Evolutionary conservation across 2,329 filamentous ascomycete species (phyloP).

Genomic region (Cladosporium halotolerans): DNA sequence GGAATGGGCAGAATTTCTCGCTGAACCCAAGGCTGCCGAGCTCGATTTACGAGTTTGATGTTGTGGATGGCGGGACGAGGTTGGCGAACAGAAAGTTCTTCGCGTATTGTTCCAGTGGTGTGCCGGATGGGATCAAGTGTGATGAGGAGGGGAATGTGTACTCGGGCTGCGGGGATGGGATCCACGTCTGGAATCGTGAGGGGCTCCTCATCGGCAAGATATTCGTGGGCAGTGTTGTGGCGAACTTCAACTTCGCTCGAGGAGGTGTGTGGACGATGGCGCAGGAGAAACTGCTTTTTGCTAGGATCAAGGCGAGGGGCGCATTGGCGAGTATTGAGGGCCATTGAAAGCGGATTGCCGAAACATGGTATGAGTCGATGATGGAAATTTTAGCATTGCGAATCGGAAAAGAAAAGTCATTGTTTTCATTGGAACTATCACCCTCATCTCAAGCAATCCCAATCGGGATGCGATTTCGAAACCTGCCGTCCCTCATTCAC

Average conservation of each 20-base stretch:
- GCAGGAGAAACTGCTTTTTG: constrained; percentile 18
- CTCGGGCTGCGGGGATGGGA: constrained; percentile 49
- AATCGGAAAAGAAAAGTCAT: no score
- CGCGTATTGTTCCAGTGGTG: constrained; percentile 46
- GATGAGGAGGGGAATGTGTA: constrained; percentile 52
- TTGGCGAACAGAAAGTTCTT: constrained; percentile 39
- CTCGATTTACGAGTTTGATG: constrained; percentile 35
- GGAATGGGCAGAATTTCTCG: constrained; percentile 19
- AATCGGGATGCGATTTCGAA: no score
- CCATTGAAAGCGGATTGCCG: background rate
- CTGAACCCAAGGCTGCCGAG: constrained; percentile 30
- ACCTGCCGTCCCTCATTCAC: no score
- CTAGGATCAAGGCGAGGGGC: constrained; percentile 13
- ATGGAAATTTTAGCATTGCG: no score
- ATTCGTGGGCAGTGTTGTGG: constrained; percentile 38
- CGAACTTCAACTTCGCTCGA: constrained; percentile 24
- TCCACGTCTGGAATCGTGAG: constrained; percentile 48
- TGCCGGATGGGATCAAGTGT: constrained; percentile 55
- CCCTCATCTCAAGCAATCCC: no score
- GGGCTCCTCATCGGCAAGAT: constrained; percentile 53
- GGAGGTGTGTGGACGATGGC: constrained; percentile 18
- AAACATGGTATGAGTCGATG: no score
- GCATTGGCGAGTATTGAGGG: constrained; percentile 15
- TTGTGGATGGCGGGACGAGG: constrained; percentile 22
- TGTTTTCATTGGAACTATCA: no score